Percentiles rank a stretch among this genome's conserved stretches.
Evolutionary conservation across 805 yeast species (phyloP).

Genomic region (Nakazawaea sp.): DNA sequence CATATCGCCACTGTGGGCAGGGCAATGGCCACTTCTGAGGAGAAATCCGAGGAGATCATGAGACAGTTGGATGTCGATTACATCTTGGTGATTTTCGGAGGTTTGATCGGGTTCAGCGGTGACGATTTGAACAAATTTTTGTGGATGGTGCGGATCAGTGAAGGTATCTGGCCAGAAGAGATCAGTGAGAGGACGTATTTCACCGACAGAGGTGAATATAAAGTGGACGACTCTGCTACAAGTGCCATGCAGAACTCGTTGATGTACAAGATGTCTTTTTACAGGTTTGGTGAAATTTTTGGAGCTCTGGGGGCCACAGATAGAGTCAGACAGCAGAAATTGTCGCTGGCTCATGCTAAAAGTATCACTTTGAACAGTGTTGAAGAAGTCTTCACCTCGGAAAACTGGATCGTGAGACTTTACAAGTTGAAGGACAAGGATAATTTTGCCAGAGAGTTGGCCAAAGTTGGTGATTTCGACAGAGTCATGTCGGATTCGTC

Average conservation of each 20-base stretch:
- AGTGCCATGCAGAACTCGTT: constrained; percentile 81
- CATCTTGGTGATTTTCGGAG: constrained; percentile 90
- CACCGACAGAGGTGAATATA: constrained; percentile 81
- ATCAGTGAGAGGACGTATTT: constrained; percentile 79
- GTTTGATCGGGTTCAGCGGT: constrained; percentile 87
- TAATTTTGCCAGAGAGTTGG: constrained; percentile 73
- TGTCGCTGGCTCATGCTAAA: constrained; percentile 21
- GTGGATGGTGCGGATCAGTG: constrained; percentile 99
- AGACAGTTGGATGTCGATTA: constrained; percentile 93
- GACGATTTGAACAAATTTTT: constrained; percentile 94
- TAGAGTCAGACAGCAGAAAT: constrained; percentile 79
- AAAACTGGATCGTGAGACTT: constrained; percentile 94
- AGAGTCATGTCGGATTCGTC: constrained; percentile 15
- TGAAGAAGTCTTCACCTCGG: constrained; percentile 92
- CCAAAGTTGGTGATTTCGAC: constrained; percentile 49
- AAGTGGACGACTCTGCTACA: constrained; percentile 77
- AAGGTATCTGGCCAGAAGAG: constrained; percentile 99
- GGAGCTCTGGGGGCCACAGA: constrained; percentile 52
- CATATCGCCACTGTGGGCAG: constrained; percentile 99
- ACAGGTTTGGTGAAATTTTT: constrained; percentile 72
- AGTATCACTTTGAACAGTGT: constrained; percentile 62
- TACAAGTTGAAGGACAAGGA: constrained; percentile 89
- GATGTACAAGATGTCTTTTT: constrained; percentile 92
- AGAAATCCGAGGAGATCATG: constrained; percentile 80
- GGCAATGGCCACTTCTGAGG: constrained; percentile 91